Evolutionary conservation across 192 early-diverging fungal genomes (phyloP).

Genomic region (Chytriomyces hyalinus): DNA sequence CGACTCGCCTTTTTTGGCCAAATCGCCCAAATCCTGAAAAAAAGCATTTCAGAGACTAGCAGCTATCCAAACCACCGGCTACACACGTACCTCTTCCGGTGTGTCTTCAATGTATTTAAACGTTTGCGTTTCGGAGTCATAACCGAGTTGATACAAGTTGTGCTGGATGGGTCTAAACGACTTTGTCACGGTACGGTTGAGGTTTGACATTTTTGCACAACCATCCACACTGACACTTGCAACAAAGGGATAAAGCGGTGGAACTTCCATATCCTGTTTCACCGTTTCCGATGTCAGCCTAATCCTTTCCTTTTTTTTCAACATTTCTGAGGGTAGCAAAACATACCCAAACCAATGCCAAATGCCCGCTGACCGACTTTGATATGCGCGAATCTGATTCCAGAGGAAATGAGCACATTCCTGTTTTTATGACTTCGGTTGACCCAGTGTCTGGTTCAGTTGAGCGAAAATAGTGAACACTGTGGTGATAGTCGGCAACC

Average conservation of each 20-base stretch:
- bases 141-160: constrained; percentile 40
- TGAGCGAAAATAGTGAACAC: constrained; percentile 34
- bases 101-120: constrained; percentile 38
- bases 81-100: constrained; percentile 25
- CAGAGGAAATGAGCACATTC: background rate
- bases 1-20: constrained; percentile 32
- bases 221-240: constrained; percentile 46
- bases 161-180: constrained; percentile 30
- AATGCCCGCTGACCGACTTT: background rate
- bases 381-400: too few relatives aligned
- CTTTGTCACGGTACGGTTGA: constrained; percentile 19
- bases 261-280: constrained; percentile 35
- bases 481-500: constrained; percentile 41
- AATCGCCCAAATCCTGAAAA: constrained; percentile 15
- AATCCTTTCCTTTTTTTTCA: too few relatives aligned
- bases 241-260: constrained; percentile 40
- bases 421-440: background rate
- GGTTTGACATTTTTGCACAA: constrained; percentile 40
- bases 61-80: background rate
- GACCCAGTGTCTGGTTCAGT: background rate
- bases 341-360: constrained; percentile 28
- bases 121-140: constrained; percentile 16
- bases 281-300: background rate
- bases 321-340: background rate
- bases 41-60: constrained; percentile 1